Evolutionary conservation across 768 basidiomycete genomes (phyloP).

Genomic region (Russula griseocarnosa): DNA sequence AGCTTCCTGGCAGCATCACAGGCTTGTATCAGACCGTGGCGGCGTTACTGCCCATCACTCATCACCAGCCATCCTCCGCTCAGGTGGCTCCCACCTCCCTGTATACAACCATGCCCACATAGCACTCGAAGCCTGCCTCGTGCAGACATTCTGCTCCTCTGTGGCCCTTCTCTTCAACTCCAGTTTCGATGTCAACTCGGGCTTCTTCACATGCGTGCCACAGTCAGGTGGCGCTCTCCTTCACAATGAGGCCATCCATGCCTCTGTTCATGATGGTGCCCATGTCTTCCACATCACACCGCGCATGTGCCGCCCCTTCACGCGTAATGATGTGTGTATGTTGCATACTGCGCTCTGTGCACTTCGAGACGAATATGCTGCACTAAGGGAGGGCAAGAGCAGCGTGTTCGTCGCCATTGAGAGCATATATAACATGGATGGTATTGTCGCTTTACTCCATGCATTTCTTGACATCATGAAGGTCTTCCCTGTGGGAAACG

Average conservation of each 20-base stretch:
- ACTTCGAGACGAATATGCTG: constrained; percentile 48
- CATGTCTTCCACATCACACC: constrained; percentile 36
- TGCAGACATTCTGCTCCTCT: constrained; percentile 51
- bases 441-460: constrained; percentile 64
- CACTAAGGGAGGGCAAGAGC: constrained; percentile 45
- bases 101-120: constrained; percentile 70
- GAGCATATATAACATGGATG: constrained; percentile 94
- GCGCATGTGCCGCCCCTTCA: constrained; percentile 47
- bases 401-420: constrained; percentile 83
- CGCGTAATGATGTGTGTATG: constrained; percentile 59
- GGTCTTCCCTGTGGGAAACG: constrained; percentile 57
- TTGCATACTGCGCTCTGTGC: constrained; percentile 48
- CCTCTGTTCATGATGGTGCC: constrained; percentile 87
- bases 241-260: constrained; percentile 87
- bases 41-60: constrained; percentile 47
- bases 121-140: constrained; percentile 66
- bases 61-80: constrained; percentile 65
- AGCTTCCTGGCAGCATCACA: no score
- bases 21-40: no score
- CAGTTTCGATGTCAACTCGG: constrained; percentile 89
- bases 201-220: constrained; percentile 78
- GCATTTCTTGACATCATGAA: constrained; percentile 33
- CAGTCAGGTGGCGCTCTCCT: constrained; percentile 73
- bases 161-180: constrained; percentile 85
- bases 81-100: constrained; percentile 82